These are phyloP conservation scores for Quercus ilex DNA, from an alignment of 306 rosid species.

Conservation along the genomic window DNA sequence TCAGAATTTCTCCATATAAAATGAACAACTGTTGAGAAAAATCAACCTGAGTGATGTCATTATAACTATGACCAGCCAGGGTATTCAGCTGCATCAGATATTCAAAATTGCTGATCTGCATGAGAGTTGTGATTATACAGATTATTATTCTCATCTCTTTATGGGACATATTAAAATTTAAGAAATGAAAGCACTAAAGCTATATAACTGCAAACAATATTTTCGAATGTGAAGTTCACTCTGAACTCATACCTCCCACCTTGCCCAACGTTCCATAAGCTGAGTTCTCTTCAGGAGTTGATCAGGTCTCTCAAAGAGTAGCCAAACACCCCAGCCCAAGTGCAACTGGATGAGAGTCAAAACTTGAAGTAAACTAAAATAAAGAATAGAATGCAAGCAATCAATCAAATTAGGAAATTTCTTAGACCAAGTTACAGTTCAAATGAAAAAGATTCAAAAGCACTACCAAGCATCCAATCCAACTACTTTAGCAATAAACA, in stretches of 20 bases:
- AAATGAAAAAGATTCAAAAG: too few species aligned
- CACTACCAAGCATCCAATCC: too few species aligned
- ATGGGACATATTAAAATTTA: not conserved
- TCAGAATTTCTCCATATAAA: conserved; percentile 21
- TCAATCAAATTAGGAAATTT: too few species aligned
- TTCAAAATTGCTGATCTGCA: conserved; percentile 99
- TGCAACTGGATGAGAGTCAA: too few species aligned
- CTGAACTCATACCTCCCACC: conserved; percentile 85
- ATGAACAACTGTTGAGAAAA: conserved; percentile 19
- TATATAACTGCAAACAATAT: not conserved
- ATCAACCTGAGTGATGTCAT: conserved; percentile 94
- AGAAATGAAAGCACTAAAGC: not conserved
- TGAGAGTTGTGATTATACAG: conserved; percentile 19
- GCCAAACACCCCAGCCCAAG: too few species aligned
- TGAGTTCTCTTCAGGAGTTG: conserved; percentile 91
- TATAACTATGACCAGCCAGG: conserved; percentile 96
- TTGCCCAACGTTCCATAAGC: conserved; percentile 99
- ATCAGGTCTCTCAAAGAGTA: conserved; percentile 63
- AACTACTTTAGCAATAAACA: too few species aligned
- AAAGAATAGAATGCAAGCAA: too few species aligned
- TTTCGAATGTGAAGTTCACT: not conserved
- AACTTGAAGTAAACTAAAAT: too few species aligned
- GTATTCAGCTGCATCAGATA: conserved; percentile 99
- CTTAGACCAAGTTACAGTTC: too few species aligned
- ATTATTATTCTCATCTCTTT: conserved; percentile 14